Evolutionary conservation across 805 yeast species (phyloP), one percentile per base, ranked within the genome.

Genomic region (Wickerhamiella occidentalis): DNA sequence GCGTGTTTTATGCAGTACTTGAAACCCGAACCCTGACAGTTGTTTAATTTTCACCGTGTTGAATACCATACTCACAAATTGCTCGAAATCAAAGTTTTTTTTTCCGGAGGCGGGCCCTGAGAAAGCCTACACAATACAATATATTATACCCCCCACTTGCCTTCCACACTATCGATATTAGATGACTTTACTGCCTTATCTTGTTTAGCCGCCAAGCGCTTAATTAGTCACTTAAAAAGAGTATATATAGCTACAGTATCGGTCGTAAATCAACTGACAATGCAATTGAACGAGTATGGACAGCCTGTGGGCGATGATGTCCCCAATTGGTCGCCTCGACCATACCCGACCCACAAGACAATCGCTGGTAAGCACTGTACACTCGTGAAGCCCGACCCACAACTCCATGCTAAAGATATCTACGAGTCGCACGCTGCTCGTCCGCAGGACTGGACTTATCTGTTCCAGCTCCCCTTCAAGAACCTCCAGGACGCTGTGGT

Each of bases 1-100:
- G 87, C 66, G 88, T 88, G 1, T 4, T 6, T 29, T 13, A 13
- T 13, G n/a, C 33, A 11, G 33, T 29, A 13, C 4, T 11, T 11
- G 12, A 6, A 9, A 13, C 33, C 33, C 33, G n/a, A 29, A 11
- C 33, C 33, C 33, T 7, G 33, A 29, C n/a, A 29, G 11, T 3
- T 29, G 3, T 29, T 29, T 5, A 29, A 11, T 29, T 11, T 9
- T n/a, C n/a, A 13, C 33, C 33, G 6, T 29, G n/a, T 23, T 23
- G 7, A 23, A 5, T 8, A 23, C 26, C 26, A 6, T 23, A 23
- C 26, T 23, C 26, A 8, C 8, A 23, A 23, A 23, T 8, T 23
- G n/a, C n/a, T n/a, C n/a, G n/a, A n/a, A 23, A 6, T 6, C 26
- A 23, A 23, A 23, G 7, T 8, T 23, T 5, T 23, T 6, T 8